These are phyloP conservation scores for Triticum monococcum DNA, from an alignment of 176 grass and related monocot genomes.

Conservation along the genomic window DNA sequence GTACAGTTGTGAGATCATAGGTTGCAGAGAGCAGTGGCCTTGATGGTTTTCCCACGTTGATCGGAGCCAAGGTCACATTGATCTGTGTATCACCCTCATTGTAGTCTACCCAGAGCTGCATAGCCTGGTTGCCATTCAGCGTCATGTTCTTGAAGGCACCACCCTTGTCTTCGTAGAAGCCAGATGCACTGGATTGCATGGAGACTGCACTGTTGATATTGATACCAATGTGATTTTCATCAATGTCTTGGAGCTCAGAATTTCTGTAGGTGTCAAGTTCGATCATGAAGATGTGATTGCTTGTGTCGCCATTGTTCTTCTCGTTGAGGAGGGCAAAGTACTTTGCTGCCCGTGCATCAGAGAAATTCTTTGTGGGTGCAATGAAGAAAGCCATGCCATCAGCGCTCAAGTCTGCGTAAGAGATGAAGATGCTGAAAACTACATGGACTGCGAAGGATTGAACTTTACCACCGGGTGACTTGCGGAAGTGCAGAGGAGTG, in stretches of 20 bases:
- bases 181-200: background rate
- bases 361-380: background rate
- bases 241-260: background rate
- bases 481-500: background rate
- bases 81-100: background rate
- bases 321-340: background rate
- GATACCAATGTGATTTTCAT: background rate
- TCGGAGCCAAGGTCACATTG: background rate
- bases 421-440: background rate
- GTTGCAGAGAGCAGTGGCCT: background rate
- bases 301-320: background rate
- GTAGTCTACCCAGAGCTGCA: background rate
- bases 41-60: background rate
- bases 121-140: background rate
- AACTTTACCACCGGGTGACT: background rate
- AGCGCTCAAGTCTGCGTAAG: background rate
- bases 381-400: background rate
- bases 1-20: background rate
- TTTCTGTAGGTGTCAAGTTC: background rate
- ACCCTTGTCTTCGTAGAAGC: background rate
- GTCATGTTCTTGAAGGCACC: background rate
- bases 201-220: background rate
- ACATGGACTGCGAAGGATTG: background rate
- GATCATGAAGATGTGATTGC: background rate
- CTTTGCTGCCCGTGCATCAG: background rate